Base-by-base conservation (phyloP, 805 yeast species). In the Candida fluviatilis region DNA sequence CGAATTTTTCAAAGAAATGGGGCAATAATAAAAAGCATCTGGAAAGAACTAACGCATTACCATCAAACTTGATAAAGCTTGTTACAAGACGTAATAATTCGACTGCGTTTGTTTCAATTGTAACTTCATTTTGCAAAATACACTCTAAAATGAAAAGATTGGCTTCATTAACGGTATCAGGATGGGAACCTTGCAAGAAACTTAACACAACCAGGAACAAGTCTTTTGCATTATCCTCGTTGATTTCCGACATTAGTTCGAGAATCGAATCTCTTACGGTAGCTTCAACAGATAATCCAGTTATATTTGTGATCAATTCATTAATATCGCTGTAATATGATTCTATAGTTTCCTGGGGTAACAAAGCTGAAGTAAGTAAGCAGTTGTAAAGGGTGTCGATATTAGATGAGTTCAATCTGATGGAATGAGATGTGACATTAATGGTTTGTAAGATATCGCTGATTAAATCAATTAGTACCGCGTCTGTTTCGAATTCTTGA, bases 241-340 rank as follows among this genome's bases (percentile, higher is more conserved):
- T 65, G 25, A 80, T 48, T 15, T 77, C 80, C 0, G 74, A 59
- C 4, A 85, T 46, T 24, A 77, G 72, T 19, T 82, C 87, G 18
- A 68, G 66, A 1, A 81, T 63, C 0, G 84, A 72, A 35, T 80
- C 83, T 37, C 98, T 73, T 1, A 81, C 73, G 2, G 73, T 58
- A 1, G 47, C 31, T 4, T 73, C 75, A 0, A 80, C 62, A 0
- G 81, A 62, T 23, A 89, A 68, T 1, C 88, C 96, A 2, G 86
- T 70, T 40, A 85, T 89, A 25, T 78, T 82, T 2, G 89, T 75
- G 4, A 87, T 84, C 55, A 78, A 88, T 3, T 57, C 60, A 51
- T 89, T 87, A 51, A 79, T 74, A 52, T 89, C 90, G 2, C 62
- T 66, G 3, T 58, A 55, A 70, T 82, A 85, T 4, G 70, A 72